A percentile compares a stretch with the other conserved stretches of the same genome.
These are phyloP conservation scores for Teratosphaeriaceae sp. DNA, from an alignment of 2,329 filamentous ascomycete species.

Conservation along the genomic window DNA sequence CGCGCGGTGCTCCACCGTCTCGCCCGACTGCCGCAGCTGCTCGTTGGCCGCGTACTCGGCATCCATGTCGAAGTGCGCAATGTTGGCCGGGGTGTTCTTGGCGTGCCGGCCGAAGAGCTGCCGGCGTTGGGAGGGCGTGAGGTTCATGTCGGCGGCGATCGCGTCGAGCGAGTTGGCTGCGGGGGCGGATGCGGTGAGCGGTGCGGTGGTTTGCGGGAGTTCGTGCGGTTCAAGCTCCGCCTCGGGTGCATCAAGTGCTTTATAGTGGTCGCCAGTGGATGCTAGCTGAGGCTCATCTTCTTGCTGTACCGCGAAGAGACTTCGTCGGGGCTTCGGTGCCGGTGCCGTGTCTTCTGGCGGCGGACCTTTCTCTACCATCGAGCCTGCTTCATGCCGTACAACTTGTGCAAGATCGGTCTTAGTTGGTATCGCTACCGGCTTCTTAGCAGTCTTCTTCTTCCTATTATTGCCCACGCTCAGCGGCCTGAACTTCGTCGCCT, in stretches of 20 bases:
- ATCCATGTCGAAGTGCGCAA: conserved; percentile 86
- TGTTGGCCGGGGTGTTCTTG: conserved; percentile 44
- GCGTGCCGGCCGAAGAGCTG: conserved; percentile 72
- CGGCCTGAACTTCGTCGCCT: conserved; percentile 82
- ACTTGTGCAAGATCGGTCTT: not conserved
- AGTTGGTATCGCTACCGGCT: not conserved
- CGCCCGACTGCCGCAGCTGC: conserved; percentile 60
- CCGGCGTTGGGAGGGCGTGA: conserved; percentile 68
- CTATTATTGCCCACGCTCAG: conserved; percentile 74
- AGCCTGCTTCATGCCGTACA: not conserved
- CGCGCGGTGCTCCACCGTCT: conserved; percentile 67
- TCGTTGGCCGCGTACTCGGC: conserved; percentile 83
- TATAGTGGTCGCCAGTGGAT: conserved; percentile 25
- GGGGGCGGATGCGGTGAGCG: conserved; percentile 9
- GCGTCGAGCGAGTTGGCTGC: conserved; percentile 53
- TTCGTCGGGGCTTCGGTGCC: conserved; percentile 53
- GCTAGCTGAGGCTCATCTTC: conserved; percentile 21
- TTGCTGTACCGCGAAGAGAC: conserved; percentile 60
- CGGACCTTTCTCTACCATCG: not conserved
- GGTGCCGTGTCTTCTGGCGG: conserved; percentile 12
- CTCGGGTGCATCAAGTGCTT: conserved; percentile 1
- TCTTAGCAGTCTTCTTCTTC: conserved; percentile 56
- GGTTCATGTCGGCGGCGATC: conserved; percentile 70
- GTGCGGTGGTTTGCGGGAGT: conserved; percentile 1
- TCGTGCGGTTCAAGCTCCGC: not conserved